phyloP scores from a whole-genome alignment of 2,329 filamentous ascomycete genomes.

The Cryoendolithus antarcticus region DNA sequence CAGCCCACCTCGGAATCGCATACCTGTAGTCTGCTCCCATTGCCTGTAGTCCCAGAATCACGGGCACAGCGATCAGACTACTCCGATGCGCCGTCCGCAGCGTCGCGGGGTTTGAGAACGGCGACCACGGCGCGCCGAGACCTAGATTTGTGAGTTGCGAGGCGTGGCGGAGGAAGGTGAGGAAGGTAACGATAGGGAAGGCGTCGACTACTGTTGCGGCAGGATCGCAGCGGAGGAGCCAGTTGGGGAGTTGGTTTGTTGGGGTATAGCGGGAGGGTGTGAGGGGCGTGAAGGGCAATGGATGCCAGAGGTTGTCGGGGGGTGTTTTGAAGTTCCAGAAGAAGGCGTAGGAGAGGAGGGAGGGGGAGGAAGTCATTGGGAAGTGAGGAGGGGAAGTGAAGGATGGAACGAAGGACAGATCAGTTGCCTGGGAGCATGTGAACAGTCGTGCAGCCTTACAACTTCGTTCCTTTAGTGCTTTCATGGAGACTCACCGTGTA shows the following conservation, averaged over 20 bases:
- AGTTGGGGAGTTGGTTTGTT: conserved; percentile 10
- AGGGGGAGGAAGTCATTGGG: conserved; percentile 2
- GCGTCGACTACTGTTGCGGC: conserved; percentile 18
- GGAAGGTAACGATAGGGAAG: conserved; percentile 17
- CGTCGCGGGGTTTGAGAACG: conserved; percentile 18
- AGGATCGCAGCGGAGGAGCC: conserved; percentile 15
- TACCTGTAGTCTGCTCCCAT: conserved; percentile 16
- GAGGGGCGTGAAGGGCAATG: conserved; percentile 9
- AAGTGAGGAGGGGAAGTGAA: not conserved
- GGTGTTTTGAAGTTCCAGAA: conserved; percentile 20
- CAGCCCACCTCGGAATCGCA: conserved; percentile 19
- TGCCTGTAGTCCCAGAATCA: conserved; percentile 15
- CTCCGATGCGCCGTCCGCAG: conserved; percentile 18
- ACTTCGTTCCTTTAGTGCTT: too few relatives aligned
- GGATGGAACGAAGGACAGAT: not conserved
- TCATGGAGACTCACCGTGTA: too few relatives aligned
- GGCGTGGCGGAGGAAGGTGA: conserved; percentile 13
- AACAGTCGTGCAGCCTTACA: not conserved
- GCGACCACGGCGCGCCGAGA: conserved; percentile 15
- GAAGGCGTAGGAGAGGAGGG: conserved; percentile 12
- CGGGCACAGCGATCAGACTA: conserved; percentile 10
- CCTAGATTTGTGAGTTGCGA: conserved; percentile 16
- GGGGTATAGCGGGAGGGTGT: conserved; percentile 6
- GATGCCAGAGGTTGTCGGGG: conserved; percentile 19
- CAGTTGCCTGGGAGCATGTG: conserved; percentile 1